Evolutionary conservation across 2,329 filamentous ascomycete species (phyloP).

Genomic region (Pseudogymnoascus verrucosus): DNA sequence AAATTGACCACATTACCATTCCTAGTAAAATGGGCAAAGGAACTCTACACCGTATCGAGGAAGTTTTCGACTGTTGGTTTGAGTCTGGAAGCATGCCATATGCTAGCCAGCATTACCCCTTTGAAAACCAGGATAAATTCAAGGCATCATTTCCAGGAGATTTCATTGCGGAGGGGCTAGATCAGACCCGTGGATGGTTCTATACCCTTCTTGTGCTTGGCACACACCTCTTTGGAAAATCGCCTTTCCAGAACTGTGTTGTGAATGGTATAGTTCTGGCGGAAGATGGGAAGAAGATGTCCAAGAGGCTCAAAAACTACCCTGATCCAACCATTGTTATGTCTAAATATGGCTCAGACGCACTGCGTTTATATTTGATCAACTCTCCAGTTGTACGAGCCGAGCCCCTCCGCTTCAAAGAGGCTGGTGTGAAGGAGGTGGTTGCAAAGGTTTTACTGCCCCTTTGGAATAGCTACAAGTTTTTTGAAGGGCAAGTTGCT

Average conservation of each 20-base stretch:
- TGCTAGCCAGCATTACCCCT: slow-evolving; percentile 83
- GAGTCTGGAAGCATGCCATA: slow-evolving; percentile 96
- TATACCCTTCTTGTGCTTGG: slow-evolving; percentile 86
- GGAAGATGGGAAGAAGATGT: slow-evolving; percentile 98
- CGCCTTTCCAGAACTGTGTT: slow-evolving; percentile 93
- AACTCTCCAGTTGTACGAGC: slow-evolving; percentile 92
- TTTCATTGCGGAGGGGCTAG: slow-evolving; percentile 88
- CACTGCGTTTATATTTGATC: slow-evolving; percentile 88
- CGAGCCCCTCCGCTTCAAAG: slow-evolving; percentile 85
- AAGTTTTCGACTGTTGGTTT: slow-evolving; percentile 97
- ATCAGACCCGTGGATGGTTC: slow-evolving; percentile 96
- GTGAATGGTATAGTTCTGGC: slow-evolving; percentile 92
- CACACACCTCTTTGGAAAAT: slow-evolving; percentile 74
- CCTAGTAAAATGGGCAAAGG: slow-evolving; percentile 84
- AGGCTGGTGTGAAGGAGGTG: slow-evolving; percentile 87
- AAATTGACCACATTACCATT: slow-evolving; percentile 90
- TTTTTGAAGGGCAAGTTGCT: slow-evolving; percentile 82
- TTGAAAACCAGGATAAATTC: slow-evolving; percentile 78
- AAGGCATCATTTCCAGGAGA: slow-evolving; percentile 78
- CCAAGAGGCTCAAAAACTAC: slow-evolving; percentile 93
- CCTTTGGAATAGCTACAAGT: slow-evolving; percentile 94
- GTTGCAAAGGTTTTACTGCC: slow-evolving; percentile 85
- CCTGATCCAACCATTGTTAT: slow-evolving; percentile 80
- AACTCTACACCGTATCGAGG: slow-evolving; percentile 67
- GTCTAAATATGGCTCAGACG: slow-evolving; percentile 82